A percentile compares a stretch with the other conserved stretches of the same genome.
Evolutionary conservation across 164 flowering plant genomes (phyloP).

Genomic region (Dillenia turbinata): DNA sequence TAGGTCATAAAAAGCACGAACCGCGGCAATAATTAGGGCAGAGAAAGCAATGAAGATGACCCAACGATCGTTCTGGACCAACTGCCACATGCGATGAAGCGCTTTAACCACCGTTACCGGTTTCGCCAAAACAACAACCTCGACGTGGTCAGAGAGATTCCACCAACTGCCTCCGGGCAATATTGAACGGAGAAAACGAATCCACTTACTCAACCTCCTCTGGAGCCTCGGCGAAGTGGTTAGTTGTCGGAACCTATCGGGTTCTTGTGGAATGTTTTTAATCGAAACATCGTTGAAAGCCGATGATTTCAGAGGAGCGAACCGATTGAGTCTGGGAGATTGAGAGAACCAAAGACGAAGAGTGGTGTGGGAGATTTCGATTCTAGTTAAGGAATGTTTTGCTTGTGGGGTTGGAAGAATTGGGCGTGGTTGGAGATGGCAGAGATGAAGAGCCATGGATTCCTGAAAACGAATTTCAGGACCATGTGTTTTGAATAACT

Average conservation of each 20-base stretch:
- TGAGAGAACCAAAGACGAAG: conserved; percentile 8
- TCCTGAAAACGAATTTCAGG: too few relatives aligned
- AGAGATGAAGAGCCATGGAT: too few relatives aligned
- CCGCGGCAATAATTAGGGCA: conserved; percentile 70
- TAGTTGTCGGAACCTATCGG: neutral
- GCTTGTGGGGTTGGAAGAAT: too few relatives aligned
- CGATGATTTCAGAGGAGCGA: conserved; percentile 24
- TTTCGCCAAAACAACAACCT: conserved; percentile 29
- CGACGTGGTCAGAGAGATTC: conserved; percentile 45
- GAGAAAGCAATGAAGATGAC: conserved; percentile 62
- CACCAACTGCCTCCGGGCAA: conserved; percentile 92
- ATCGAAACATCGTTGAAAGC: conserved; percentile 40
- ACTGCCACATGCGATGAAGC: conserved; percentile 70
- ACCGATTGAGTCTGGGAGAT: neutral
- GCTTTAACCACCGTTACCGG: conserved; percentile 73
- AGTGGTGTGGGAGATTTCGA: too few relatives aligned
- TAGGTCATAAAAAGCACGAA: conserved; percentile 17
- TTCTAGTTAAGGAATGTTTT: too few relatives aligned
- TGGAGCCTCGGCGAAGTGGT: conserved; percentile 6
- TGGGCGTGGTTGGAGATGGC: too few relatives aligned
- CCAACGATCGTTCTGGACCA: conserved; percentile 76
- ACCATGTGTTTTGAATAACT: too few relatives aligned
- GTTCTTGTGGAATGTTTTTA: conserved; percentile 8
- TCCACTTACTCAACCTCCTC: conserved; percentile 31
- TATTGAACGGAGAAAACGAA: conserved; percentile 32